phyloP scores from a whole-genome alignment of 2,329 filamentous ascomycete genomes.

The Ophiobolus disseminans region DNA sequence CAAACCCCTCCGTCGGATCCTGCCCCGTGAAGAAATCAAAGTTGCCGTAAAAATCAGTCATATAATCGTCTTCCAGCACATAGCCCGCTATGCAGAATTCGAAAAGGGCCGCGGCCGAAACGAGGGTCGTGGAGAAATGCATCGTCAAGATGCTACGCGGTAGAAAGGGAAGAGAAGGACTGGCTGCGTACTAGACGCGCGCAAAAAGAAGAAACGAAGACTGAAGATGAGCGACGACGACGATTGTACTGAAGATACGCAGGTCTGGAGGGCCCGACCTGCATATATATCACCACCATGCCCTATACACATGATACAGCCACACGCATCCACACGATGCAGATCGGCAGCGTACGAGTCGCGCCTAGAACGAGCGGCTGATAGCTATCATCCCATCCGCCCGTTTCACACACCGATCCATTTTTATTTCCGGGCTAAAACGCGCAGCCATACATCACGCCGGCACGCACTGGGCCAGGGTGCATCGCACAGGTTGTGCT shows the following conservation, averaged over 20 bases:
- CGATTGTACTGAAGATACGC: slow-evolving; percentile 17
- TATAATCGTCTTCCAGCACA: slow-evolving; percentile 50
- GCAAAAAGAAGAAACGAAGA: slow-evolving; percentile 28
- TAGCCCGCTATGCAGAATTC: slow-evolving; percentile 50
- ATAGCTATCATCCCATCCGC: no score
- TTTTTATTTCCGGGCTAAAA: slow-evolving; percentile 28
- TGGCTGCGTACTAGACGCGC: slow-evolving; percentile 46
- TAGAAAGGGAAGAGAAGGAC: slow-evolving; percentile 32
- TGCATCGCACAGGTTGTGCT: slow-evolving; percentile 11
- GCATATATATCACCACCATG: slow-evolving; percentile 33
- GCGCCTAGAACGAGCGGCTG: slow-evolving; percentile 16
- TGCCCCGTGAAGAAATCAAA: slow-evolving; percentile 54
- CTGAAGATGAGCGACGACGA: slow-evolving; percentile 22
- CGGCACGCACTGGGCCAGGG: slow-evolving; percentile 5
- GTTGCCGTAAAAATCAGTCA: slow-evolving; percentile 53
- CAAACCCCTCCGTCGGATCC: slow-evolving; percentile 56
- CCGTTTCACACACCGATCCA: no score
- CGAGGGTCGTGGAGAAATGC: slow-evolving; percentile 44
- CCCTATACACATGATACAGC: neutral
- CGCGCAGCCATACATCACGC: slow-evolving; percentile 25
- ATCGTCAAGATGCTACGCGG: slow-evolving; percentile 39
- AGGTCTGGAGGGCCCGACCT: slow-evolving; percentile 18
- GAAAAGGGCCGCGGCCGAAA: slow-evolving; percentile 44
- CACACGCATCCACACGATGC: no score
- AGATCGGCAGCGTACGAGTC: no score